phyloP scores from a whole-genome alignment of 257 asterid species.

The Salvia hispanica region DNA sequence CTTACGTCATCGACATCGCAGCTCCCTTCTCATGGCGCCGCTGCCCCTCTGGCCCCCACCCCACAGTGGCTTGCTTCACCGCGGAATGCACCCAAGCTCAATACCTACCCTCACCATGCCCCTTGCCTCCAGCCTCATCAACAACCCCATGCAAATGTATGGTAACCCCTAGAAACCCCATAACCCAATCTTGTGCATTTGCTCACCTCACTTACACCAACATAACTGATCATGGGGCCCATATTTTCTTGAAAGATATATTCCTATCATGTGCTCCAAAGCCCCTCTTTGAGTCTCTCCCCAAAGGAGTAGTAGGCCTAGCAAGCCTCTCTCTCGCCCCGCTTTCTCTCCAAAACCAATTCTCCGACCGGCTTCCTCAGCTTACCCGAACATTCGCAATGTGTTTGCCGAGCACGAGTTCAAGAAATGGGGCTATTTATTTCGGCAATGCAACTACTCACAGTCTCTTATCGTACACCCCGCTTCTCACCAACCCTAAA shows the following conservation, averaged over 20 bases:
- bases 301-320: conserved; percentile 35
- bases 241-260: neutral
- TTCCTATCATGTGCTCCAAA: conserved; percentile 39
- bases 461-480: conserved; percentile 37
- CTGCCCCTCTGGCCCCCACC: conserved; percentile 33
- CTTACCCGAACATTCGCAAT: conserved; percentile 31
- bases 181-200: conserved; percentile 28
- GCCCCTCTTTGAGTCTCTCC: conserved; percentile 29
- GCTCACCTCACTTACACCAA: conserved; percentile 27
- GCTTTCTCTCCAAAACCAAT: conserved; percentile 35
- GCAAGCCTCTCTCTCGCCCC: conserved; percentile 49
- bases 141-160: conserved; percentile 34
- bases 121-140: neutral
- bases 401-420: conserved; percentile 34
- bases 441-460: conserved; percentile 33
- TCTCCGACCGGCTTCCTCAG: conserved; percentile 27
- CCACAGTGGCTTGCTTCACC: conserved; percentile 32
- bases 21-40: conserved; percentile 42
- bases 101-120: conserved; percentile 26
- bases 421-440: conserved; percentile 30
- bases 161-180: conserved; percentile 40
- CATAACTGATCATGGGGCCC: conserved; percentile 24
- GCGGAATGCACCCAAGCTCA: conserved; percentile 40
- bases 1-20: conserved; percentile 36
- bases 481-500: conserved; percentile 40